phyloP scores from a whole-genome alignment of 106 monocot genomes.

The Posidonia australis region DNA sequence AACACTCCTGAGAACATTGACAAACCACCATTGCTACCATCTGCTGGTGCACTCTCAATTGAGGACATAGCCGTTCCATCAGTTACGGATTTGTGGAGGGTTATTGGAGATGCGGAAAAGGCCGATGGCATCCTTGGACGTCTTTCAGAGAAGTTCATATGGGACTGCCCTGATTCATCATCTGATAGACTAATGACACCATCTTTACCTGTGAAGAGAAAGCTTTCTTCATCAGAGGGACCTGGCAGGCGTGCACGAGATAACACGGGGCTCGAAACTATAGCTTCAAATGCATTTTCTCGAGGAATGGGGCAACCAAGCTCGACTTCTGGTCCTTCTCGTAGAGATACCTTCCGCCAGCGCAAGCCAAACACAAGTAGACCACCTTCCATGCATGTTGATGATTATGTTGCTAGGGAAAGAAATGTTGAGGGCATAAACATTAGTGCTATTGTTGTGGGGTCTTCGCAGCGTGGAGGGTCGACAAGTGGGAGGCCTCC shows the following conservation, averaged over 20 bases:
- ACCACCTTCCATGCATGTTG: conserved; percentile 99
- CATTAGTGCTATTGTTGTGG: conserved; percentile 42
- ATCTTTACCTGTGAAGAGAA: conserved; percentile 47
- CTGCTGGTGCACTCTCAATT: conserved; percentile 6
- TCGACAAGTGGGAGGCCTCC: conserved; percentile 83
- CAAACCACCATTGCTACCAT: conserved; percentile 22
- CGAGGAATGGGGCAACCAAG: conserved; percentile 28
- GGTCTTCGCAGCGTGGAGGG: conserved; percentile 59
- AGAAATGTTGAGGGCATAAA: conserved; percentile 76
- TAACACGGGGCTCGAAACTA: conserved; percentile 36
- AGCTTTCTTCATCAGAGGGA: conserved; percentile 43
- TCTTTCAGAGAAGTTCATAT: conserved; percentile 56
- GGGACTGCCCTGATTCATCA: conserved; percentile 79
- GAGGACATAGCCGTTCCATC: conserved; percentile 16
- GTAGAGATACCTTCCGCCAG: conserved; percentile 92
- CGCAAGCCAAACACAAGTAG: conserved; percentile 97
- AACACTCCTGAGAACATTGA: conserved; percentile 14
- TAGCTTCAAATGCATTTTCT: conserved; percentile 45
- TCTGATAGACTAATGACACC: conserved; percentile 38
- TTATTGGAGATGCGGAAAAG: conserved; percentile 27
- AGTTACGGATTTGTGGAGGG: conserved; percentile 46
- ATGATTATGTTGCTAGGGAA: conserved; percentile 99
- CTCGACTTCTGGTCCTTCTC: conserved; percentile 48
- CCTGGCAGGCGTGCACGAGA: conserved; percentile 56
- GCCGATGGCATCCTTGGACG: conserved; percentile 13